These are phyloP conservation scores for Dillenia turbinata DNA, from an alignment of 164 flowering plant species.

Conservation along the genomic window DNA sequence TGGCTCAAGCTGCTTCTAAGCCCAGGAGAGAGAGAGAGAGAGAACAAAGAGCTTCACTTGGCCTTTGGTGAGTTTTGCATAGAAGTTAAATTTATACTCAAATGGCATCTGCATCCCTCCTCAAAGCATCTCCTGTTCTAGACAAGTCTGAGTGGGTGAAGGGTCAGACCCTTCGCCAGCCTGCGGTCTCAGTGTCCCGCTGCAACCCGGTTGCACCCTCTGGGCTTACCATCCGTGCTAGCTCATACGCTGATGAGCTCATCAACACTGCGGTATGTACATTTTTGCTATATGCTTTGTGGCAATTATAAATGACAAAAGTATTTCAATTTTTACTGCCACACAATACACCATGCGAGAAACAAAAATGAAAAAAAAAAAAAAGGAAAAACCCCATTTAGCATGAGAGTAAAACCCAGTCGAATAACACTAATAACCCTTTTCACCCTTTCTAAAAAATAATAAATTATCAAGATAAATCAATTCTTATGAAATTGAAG, in stretches of 20 bases:
- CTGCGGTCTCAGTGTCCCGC: constrained; percentile 9
- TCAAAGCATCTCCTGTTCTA: constrained; percentile 27
- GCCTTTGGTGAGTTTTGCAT: background rate
- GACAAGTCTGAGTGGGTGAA: constrained; percentile 27
- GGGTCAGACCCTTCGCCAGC: constrained; percentile 26
- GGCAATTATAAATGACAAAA: too few relatives aligned
- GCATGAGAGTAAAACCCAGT: too few relatives aligned
- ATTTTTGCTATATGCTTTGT: background rate
- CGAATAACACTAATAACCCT: background rate
- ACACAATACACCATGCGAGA: too few relatives aligned
- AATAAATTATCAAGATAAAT: background rate
- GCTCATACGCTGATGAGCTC: constrained; percentile 37
- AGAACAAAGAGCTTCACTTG: background rate
- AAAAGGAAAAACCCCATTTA: too few relatives aligned
- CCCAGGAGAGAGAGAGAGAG: background rate
- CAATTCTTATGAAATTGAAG: too few relatives aligned
- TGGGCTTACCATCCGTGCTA: constrained; percentile 22
- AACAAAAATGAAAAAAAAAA: too few relatives aligned
- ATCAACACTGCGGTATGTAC: constrained; percentile 39
- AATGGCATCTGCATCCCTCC: constrained; percentile 33
- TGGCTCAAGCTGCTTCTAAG: background rate
- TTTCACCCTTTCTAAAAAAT: background rate
- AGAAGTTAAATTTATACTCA: background rate
- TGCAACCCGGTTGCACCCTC: constrained; percentile 15
- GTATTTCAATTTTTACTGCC: too few relatives aligned